Evolutionary conservation across 2,329 filamentous ascomycete species (phyloP).

Genomic region (Colletotrichum abscissum): DNA sequence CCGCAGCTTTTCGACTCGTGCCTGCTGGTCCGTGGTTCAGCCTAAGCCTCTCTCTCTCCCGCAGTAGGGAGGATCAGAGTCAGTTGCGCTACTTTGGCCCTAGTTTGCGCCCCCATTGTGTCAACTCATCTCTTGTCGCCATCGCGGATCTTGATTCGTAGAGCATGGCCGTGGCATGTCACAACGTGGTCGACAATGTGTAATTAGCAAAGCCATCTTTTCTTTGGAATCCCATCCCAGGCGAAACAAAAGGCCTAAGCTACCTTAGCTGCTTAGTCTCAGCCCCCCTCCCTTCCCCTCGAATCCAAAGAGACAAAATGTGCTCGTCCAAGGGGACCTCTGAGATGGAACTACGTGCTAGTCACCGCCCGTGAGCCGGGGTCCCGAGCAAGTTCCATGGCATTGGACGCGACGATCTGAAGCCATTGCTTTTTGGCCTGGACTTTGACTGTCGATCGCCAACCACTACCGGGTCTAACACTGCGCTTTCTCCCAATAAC

Average conservation of each 20-base stretch:
- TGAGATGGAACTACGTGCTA: not conserved
- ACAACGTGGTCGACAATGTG: not conserved
- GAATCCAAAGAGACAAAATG: not conserved
- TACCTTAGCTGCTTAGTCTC: not conserved
- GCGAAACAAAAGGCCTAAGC: conserved; percentile 16
- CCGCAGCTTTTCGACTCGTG: not conserved
- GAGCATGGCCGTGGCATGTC: not conserved
- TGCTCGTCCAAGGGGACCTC: not conserved
- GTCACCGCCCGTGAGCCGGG: conserved; percentile 1
- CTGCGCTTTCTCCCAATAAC: not conserved
- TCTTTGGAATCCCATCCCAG: not conserved
- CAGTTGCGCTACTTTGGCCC: not conserved
- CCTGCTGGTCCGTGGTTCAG: not conserved
- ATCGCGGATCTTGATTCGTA: not conserved
- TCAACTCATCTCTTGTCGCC: not conserved
- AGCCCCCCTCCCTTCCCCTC: not conserved
- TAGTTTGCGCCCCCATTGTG: not conserved
- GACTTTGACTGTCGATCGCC: not conserved
- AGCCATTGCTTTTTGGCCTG: conserved; percentile 11
- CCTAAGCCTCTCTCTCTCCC: not conserved
- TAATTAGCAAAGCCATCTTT: not conserved
- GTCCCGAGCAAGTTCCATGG: not conserved
- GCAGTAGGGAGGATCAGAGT: not conserved
- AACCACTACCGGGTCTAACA: not conserved
- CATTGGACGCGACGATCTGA: conserved; percentile 2